Percentiles rank a stretch among this genome's conserved stretches.
Conservation (phyloP, 805 yeast species). For the Saturnispora besseyi region DNA sequence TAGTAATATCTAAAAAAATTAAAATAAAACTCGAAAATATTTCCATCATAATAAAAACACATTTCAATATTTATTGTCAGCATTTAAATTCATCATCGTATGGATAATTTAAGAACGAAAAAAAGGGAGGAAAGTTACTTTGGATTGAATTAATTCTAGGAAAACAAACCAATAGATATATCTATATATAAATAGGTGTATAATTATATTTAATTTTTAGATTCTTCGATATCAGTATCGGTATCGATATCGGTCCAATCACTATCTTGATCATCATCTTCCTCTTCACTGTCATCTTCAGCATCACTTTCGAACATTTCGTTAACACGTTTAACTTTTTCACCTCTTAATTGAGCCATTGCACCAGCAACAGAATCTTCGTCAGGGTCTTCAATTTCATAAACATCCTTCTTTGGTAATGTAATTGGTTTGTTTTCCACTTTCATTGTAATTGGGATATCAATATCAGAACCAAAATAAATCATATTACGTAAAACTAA, state of each 20-base stretch:
- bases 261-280: slow-evolving; percentile 14
- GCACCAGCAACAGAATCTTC: slow-evolving; percentile 74
- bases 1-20: neutral
- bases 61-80: too few species aligned
- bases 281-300: slow-evolving; percentile 17
- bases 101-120: neutral
- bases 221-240: slow-evolving; percentile 54
- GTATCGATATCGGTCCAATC: slow-evolving; percentile 48
- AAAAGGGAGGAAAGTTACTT: neutral
- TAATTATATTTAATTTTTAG: slow-evolving; percentile 3
- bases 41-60: neutral
- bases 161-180: neutral
- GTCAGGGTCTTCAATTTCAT: slow-evolving; percentile 61
- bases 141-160: slow-evolving; percentile 9
- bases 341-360: slow-evolving; percentile 60
- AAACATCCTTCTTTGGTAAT: slow-evolving; percentile 32
- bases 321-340: slow-evolving; percentile 37
- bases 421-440: slow-evolving; percentile 54
- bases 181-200: neutral
- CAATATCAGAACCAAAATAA: slow-evolving; percentile 76
- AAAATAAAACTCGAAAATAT: neutral
- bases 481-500: slow-evolving; percentile 61
- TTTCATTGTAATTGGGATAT: slow-evolving; percentile 59
- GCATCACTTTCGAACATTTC: slow-evolving; percentile 25
- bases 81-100: too few species aligned